Conservation (phyloP, 768 basidiomycete genomes). For the Rhodosporidiobolus sp. region DNA sequence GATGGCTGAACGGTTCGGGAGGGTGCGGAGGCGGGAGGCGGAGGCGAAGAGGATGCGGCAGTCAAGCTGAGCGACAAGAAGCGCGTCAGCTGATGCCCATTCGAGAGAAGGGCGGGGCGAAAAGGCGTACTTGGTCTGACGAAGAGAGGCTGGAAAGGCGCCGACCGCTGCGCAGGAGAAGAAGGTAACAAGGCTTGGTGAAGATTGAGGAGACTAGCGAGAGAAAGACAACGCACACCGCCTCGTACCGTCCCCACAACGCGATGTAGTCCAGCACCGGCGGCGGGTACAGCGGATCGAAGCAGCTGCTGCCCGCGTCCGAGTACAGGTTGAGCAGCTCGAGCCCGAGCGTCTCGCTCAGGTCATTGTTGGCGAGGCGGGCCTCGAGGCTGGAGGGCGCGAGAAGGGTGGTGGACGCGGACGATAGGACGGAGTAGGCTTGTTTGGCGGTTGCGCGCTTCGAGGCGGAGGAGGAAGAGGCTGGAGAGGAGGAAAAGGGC, state of each 20-base stretch:
- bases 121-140: too few species aligned
- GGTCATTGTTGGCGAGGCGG: neutral
- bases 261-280: neutral
- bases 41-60: neutral
- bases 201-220: neutral
- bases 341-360: conserved; percentile 3
- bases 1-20: too few species aligned
- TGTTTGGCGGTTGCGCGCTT: too few species aligned
- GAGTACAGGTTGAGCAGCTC: neutral
- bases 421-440: too few species aligned
- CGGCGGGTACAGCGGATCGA: neutral
- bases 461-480: too few species aligned
- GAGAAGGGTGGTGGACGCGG: neutral
- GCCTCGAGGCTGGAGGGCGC: neutral
- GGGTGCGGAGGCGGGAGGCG: neutral
- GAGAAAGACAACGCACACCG: neutral
- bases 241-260: too few species aligned
- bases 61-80: neutral
- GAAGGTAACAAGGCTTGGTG: neutral
- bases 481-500: too few species aligned
- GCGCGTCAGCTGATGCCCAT: too few species aligned
- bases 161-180: neutral
- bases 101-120: too few species aligned
- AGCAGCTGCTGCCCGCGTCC: neutral
- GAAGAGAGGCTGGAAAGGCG: neutral